Evolutionary conservation across 2,329 filamentous ascomycete genomes (phyloP).

Genomic region (Ascochyta koolunga): DNA sequence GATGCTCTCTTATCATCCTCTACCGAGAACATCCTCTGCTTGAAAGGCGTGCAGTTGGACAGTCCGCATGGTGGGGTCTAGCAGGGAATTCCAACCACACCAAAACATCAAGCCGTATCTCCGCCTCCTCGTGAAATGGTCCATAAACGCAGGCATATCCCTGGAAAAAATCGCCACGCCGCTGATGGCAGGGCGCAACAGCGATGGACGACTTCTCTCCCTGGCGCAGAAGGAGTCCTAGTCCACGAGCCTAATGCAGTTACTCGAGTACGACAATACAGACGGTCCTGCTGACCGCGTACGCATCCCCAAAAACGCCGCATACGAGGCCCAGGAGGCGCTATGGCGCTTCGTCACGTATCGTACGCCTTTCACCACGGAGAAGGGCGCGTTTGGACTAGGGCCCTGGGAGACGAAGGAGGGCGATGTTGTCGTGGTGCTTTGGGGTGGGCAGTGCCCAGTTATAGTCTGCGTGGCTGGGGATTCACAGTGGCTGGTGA

Average conservation of each 20-base stretch:
- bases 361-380: constrained; percentile 19
- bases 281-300: not conserved
- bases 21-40: not conserved
- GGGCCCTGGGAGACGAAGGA: constrained; percentile 9
- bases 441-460: constrained; percentile 28
- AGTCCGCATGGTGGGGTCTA: not conserved
- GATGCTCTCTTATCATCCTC: not conserved
- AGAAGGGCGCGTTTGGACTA: constrained; percentile 16
- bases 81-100: not conserved
- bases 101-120: not conserved
- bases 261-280: not conserved
- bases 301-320: not conserved
- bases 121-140: constrained; percentile 11
- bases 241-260: not conserved
- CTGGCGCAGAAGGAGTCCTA: not conserved
- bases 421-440: constrained; percentile 21
- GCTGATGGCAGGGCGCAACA: constrained; percentile 13
- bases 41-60: constrained; percentile 15
- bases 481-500: constrained; percentile 3
- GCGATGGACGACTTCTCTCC: not conserved
- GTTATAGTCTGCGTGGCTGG: constrained; percentile 7
- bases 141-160: not conserved
- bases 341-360: constrained; percentile 17
- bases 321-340: not conserved
- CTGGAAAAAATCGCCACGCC: constrained; percentile 3